Evolutionary conservation across 2,329 filamentous ascomycete genomes (phyloP).

Genomic region (Dichotomopilus funicola): DNA sequence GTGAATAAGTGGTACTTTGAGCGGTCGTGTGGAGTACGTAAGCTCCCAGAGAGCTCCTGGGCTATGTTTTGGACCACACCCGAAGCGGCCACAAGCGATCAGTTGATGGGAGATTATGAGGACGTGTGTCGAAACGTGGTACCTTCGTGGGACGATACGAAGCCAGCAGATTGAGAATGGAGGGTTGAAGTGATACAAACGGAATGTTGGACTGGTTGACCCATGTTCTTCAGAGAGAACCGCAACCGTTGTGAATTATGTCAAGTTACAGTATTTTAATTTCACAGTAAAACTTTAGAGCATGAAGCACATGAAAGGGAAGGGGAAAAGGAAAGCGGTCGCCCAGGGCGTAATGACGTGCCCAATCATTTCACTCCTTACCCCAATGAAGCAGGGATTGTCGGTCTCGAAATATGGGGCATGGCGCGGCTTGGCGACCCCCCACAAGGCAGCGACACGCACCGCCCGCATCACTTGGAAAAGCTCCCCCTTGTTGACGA

Average conservation of each 20-base stretch:
- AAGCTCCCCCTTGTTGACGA: slow-evolving; percentile 9
- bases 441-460: slow-evolving; percentile 2
- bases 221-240: no score
- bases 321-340: slow-evolving; percentile 3
- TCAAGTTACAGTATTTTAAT: no score
- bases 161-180: slow-evolving; percentile 43
- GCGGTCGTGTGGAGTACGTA: slow-evolving; percentile 73
- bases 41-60: slow-evolving; percentile 78
- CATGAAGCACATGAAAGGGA: neutral
- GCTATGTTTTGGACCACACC: slow-evolving; percentile 97
- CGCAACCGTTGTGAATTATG: no score
- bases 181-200: no score
- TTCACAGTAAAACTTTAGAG: neutral
- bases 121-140: slow-evolving; percentile 61
- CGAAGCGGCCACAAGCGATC: slow-evolving; percentile 49
- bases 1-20: slow-evolving; percentile 99
- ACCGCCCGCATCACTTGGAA: slow-evolving; percentile 6
- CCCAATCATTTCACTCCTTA: slow-evolving; percentile 1
- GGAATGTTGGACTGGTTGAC: no score
- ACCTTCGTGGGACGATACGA: slow-evolving; percentile 58
- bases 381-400: slow-evolving; percentile 9
- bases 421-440: slow-evolving; percentile 11
- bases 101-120: slow-evolving; percentile 62
- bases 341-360: neutral
- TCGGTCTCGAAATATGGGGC: slow-evolving; percentile 11